A percentile compares a stretch with the other conserved stretches of the same genome.
These are phyloP conservation scores for Penicillium coprophilum DNA, from an alignment of 495 filamentous ascomycete species.

Conservation along the genomic window DNA sequence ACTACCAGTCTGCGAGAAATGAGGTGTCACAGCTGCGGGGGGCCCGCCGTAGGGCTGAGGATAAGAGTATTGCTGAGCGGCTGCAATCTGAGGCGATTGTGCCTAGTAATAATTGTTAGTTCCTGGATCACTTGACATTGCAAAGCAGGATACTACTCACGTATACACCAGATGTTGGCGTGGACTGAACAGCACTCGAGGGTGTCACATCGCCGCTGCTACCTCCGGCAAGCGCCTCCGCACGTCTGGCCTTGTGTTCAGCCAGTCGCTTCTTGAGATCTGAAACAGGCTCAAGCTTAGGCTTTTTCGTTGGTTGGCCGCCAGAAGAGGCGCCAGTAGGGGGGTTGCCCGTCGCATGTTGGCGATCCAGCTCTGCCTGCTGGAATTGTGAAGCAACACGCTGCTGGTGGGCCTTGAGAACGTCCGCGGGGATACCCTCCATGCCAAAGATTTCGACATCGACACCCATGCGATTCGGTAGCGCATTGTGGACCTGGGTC, in stretches of 20 bases:
- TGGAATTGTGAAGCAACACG: slow-evolving; percentile 80
- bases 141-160: slow-evolving; percentile 42
- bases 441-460: slow-evolving; percentile 98
- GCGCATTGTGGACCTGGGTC: slow-evolving; percentile 82
- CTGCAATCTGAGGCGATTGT: slow-evolving; percentile 28
- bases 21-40: slow-evolving; percentile 31
- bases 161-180: slow-evolving; percentile 47
- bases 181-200: slow-evolving; percentile 45
- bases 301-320: slow-evolving; percentile 68
- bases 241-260: slow-evolving; percentile 71
- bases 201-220: slow-evolving; percentile 64
- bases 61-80: slow-evolving; percentile 35
- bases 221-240: slow-evolving; percentile 56
- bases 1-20: slow-evolving; percentile 44
- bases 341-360: slow-evolving; percentile 80
- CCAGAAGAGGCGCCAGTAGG: slow-evolving; percentile 54
- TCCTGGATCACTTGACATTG: neutral
- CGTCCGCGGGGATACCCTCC: slow-evolving; percentile 91
- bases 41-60: slow-evolving; percentile 40
- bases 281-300: slow-evolving; percentile 72
- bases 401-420: slow-evolving; percentile 77
- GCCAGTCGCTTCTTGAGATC: slow-evolving; percentile 82
- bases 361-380: slow-evolving; percentile 78
- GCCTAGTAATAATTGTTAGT: slow-evolving; percentile 23
- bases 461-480: slow-evolving; percentile 75